A percentile compares a stretch with the other conserved stretches of the same genome.
These are phyloP conservation scores for Tulasnella calospora DNA, from an alignment of 768 basidiomycete genomes.

Conservation along the genomic window DNA sequence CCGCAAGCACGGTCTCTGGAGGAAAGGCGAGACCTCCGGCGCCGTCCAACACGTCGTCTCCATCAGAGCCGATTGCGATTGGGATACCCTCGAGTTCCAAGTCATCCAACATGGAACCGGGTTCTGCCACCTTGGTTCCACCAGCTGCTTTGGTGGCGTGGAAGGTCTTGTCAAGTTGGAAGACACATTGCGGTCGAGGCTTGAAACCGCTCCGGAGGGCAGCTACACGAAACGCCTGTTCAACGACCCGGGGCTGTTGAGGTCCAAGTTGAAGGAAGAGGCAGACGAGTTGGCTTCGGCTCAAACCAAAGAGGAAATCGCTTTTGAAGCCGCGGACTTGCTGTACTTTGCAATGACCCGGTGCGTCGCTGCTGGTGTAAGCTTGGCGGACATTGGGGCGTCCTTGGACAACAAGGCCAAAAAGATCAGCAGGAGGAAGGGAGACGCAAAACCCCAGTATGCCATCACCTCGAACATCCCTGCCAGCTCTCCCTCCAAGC, in stretches of 20 bases:
- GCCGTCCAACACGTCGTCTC: conserved; percentile 81
- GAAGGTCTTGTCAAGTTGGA: conserved; percentile 80
- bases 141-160: conserved; percentile 83
- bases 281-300: conserved; percentile 93
- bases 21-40: conserved; percentile 94
- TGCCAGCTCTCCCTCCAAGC: background rate
- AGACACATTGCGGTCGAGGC: conserved; percentile 64
- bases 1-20: conserved; percentile 91
- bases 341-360: conserved; percentile 86
- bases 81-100: conserved; percentile 83
- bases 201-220: conserved; percentile 74
- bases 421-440: conserved; percentile 79
- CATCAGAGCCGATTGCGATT: conserved; percentile 87
- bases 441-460: conserved; percentile 82
- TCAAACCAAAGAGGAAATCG: conserved; percentile 69
- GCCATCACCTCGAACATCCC: conserved; percentile 24
- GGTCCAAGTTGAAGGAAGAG: conserved; percentile 96
- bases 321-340: conserved; percentile 93
- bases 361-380: conserved; percentile 78
- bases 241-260: conserved; percentile 70
- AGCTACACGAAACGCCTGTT: conserved; percentile 90
- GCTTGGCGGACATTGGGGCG: conserved; percentile 73
- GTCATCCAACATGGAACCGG: conserved; percentile 87
- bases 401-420: conserved; percentile 81
- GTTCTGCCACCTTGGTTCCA: conserved; percentile 86